These are phyloP conservation scores for Phytophthora podocarpi DNA, from an alignment of 352 stramenopile species.

Conservation along the genomic window DNA sequence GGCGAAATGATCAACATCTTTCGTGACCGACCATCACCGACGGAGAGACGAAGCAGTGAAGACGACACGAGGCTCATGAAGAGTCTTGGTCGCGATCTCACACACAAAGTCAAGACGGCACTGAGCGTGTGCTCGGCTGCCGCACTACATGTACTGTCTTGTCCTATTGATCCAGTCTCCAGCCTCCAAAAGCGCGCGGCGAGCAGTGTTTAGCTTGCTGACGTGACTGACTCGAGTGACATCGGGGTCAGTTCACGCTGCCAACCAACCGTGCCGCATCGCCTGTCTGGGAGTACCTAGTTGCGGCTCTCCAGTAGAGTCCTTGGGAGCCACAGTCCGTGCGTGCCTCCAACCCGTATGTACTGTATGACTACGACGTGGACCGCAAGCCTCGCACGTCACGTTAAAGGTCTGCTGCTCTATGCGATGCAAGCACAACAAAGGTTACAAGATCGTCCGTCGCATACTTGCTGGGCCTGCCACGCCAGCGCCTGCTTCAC, in stretches of 20 bases:
- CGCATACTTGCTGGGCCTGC: background rate
- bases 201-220: no score
- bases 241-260: background rate
- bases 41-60: no score
- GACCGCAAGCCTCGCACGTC: background rate
- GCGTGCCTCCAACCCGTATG: background rate
- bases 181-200: no score
- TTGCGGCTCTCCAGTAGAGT: conserved; percentile 11
- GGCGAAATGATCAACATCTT: no score
- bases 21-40: no score
- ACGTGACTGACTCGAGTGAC: conserved; percentile 3
- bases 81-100: background rate
- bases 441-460: background rate
- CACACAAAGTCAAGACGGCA: background rate
- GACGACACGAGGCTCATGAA: background rate
- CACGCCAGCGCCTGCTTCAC: background rate
- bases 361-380: conserved; percentile 15
- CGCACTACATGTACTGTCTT: conserved; percentile 16
- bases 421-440: conserved; percentile 6
- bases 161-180: conserved; percentile 1
- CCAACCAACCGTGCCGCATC: background rate
- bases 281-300: background rate
- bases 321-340: conserved; percentile 1
- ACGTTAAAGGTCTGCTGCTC: conserved; percentile 2
- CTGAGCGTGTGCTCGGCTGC: background rate